Conservation (phyloP, 1,284 basidiomycete genomes). For the Ceratobasidium sp. region DNA sequence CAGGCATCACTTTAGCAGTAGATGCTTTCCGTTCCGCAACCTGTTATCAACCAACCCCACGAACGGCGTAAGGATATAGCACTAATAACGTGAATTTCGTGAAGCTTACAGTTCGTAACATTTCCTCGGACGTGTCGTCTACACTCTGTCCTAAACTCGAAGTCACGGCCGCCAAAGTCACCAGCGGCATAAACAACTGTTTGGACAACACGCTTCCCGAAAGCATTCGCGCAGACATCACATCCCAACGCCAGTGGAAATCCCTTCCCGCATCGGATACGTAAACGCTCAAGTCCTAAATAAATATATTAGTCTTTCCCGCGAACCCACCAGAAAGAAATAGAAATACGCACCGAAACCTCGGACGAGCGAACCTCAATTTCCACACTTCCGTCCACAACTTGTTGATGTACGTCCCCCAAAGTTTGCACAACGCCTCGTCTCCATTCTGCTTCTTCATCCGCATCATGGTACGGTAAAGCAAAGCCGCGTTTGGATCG, state of each 20-base stretch:
- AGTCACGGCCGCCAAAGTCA: constrained; percentile 27
- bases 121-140: constrained; percentile 26
- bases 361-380: constrained; percentile 33
- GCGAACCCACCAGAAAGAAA: too few relatives aligned
- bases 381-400: constrained; percentile 31
- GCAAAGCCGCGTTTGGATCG: constrained; percentile 28
- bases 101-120: constrained; percentile 14
- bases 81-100: not conserved
- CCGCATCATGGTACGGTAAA: constrained; percentile 37
- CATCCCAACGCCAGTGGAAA: constrained; percentile 45
- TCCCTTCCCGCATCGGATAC: constrained; percentile 19
- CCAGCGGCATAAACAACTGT: constrained; percentile 37
- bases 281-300: constrained; percentile 40
- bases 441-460: constrained; percentile 40
- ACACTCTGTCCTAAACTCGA: constrained; percentile 8
- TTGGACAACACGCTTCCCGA: constrained; percentile 16
- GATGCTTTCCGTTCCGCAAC: constrained; percentile 33
- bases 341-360: constrained; percentile 7
- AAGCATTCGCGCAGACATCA: constrained; percentile 30
- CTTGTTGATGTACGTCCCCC: constrained; percentile 14
- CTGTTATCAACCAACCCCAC: not conserved
- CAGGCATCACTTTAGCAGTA: constrained; percentile 41
- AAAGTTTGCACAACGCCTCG: constrained; percentile 29
- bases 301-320: too few relatives aligned
- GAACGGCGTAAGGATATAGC: not conserved